Evolutionary conservation across 108 stramenopile species (phyloP).

Genomic region (Aurantiochytrium sp.): DNA sequence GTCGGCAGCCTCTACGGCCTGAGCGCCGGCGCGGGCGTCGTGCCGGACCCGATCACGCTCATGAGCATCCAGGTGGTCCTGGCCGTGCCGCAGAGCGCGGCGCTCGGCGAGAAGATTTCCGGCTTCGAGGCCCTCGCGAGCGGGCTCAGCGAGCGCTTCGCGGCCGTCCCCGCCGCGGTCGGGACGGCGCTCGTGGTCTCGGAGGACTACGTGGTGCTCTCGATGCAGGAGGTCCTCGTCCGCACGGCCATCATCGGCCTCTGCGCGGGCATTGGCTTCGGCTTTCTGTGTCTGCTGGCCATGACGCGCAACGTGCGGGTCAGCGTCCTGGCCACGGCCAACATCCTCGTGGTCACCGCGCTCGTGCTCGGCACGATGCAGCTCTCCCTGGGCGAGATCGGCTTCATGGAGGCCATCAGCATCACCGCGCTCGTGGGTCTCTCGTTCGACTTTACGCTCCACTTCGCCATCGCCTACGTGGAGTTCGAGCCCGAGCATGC

Average conservation of each 20-base stretch:
- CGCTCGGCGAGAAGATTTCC: not conserved
- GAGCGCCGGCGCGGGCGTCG: not conserved
- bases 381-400: not conserved
- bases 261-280: not conserved
- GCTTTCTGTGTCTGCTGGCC: not conserved
- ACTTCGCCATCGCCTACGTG: constrained; percentile 37
- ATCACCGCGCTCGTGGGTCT: constrained; percentile 36
- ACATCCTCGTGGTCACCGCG: not conserved
- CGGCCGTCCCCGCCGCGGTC: not conserved
- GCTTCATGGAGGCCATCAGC: not conserved
- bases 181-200: not conserved
- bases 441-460: constrained; percentile 41
- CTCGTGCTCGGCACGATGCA: not conserved
- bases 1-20: not conserved
- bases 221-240: not conserved
- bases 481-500: constrained; percentile 1
- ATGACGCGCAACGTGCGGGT: not conserved
- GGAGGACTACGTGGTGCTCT: not conserved
- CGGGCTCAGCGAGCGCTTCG: not conserved
- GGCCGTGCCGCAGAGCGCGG: not conserved
- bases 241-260: not conserved
- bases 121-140: not conserved
- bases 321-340: not conserved
- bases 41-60: not conserved
- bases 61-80: not conserved